Conservation (phyloP, 768 basidiomycete genomes). For the Lactarius tabidus region DNA sequence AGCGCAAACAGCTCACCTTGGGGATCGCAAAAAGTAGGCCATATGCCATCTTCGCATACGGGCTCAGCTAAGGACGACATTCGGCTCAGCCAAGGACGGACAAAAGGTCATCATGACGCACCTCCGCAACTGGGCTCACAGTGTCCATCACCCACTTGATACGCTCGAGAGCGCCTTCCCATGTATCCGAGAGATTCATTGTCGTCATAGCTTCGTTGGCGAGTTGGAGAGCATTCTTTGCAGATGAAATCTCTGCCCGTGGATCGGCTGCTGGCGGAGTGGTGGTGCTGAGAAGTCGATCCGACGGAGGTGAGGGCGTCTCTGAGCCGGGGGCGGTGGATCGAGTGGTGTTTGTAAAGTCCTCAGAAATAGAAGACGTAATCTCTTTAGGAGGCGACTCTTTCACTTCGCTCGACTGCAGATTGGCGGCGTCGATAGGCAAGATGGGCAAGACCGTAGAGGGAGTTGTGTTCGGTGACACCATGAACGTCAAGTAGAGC, state of each 20-base stretch:
- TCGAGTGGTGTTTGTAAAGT: too few species aligned
- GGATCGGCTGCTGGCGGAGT: too few species aligned
- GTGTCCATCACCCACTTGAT: neutral
- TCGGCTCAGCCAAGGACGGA: neutral
- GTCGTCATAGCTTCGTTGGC: neutral
- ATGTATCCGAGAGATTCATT: neutral
- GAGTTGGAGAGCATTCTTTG: neutral
- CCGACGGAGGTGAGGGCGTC: too few species aligned
- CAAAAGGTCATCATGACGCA: neutral
- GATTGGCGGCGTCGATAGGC: neutral
- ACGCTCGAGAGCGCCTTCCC: neutral
- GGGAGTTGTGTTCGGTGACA: neutral
- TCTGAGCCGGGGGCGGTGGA: neutral
- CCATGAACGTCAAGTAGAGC: neutral
- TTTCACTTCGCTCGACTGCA: neutral
- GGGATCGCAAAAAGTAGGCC: neutral
- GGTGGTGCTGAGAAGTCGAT: too few species aligned
- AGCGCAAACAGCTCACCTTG: neutral
- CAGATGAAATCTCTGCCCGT: neutral
- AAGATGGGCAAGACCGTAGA: neutral
- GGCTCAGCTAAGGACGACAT: neutral
- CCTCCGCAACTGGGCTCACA: neutral
- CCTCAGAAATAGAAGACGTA: too few species aligned
- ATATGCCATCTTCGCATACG: neutral
- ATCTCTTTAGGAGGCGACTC: too few species aligned